Evolutionary conservation across 352 stramenopile genomes (phyloP).

Genomic region (Phytophthora foliorum): DNA sequence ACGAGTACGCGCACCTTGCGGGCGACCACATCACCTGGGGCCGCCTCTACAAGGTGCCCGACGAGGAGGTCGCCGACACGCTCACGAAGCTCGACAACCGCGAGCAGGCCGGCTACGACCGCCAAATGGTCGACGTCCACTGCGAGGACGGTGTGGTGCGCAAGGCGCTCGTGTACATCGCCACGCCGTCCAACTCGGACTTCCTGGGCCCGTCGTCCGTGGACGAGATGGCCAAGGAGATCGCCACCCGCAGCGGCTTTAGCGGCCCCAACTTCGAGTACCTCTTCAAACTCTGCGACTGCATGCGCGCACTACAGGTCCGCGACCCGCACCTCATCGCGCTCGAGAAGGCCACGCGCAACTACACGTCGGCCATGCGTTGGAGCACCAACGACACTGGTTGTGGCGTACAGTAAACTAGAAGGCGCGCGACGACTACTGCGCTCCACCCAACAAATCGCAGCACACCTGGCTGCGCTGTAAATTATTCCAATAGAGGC

Average conservation of each 20-base stretch:
- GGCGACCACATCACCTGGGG: slow-evolving; percentile 85
- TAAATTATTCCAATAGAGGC: slow-evolving; percentile 60
- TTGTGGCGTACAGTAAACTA: slow-evolving; percentile 67
- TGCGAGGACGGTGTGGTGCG: slow-evolving; percentile 77
- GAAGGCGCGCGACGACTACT: slow-evolving; percentile 21
- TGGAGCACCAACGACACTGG: slow-evolving; percentile 50
- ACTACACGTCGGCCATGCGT: slow-evolving; percentile 58
- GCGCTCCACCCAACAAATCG: slow-evolving; percentile 17
- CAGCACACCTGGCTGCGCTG: slow-evolving; percentile 24
- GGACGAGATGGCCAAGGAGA: slow-evolving; percentile 84
- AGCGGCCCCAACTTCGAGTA: slow-evolving; percentile 90
- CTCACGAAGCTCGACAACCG: slow-evolving; percentile 87
- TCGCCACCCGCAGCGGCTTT: slow-evolving; percentile 71
- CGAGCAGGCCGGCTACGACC: slow-evolving; percentile 88
- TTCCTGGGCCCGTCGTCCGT: slow-evolving; percentile 81
- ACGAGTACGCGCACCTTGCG: slow-evolving; percentile 73
- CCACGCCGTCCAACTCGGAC: slow-evolving; percentile 83
- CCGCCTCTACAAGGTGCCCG: slow-evolving; percentile 87
- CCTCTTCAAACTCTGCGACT: slow-evolving; percentile 82
- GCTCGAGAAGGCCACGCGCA: slow-evolving; percentile 74
- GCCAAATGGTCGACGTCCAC: slow-evolving; percentile 78
- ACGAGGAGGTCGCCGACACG: slow-evolving; percentile 79
- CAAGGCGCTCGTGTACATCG: slow-evolving; percentile 86
- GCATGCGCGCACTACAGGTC: slow-evolving; percentile 82
- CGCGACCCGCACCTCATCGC: slow-evolving; percentile 78